A percentile compares a stretch with the other conserved stretches of the same genome.
Evolutionary conservation across 2,329 filamentous ascomycete species (phyloP).

Genomic region (Purpureocillium takamizusanense): DNA sequence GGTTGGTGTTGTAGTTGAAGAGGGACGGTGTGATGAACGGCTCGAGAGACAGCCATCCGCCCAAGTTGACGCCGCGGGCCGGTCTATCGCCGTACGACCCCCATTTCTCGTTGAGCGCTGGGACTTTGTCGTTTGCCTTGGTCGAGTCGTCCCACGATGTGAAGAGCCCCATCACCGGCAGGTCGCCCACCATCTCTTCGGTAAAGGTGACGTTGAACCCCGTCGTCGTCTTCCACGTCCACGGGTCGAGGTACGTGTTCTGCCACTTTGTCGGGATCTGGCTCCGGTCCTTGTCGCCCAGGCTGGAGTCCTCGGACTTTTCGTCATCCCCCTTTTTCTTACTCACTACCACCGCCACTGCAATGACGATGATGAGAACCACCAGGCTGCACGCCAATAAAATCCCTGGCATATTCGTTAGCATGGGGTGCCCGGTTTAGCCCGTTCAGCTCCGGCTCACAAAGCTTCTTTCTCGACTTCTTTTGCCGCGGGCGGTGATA

Average conservation of each 20-base stretch:
- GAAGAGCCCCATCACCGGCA: constrained; percentile 87
- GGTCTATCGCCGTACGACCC: constrained; percentile 67
- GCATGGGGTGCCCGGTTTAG: neutral
- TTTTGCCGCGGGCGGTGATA: constrained; percentile 32
- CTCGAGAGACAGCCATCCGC: constrained; percentile 89
- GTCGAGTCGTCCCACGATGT: constrained; percentile 78
- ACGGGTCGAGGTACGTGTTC: constrained; percentile 77
- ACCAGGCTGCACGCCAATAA: constrained; percentile 43
- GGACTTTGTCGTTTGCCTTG: constrained; percentile 69
- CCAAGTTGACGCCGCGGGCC: constrained; percentile 83
- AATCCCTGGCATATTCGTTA: constrained; percentile 36
- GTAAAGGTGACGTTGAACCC: constrained; percentile 97
- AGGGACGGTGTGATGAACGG: constrained; percentile 93
- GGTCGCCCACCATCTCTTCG: constrained; percentile 67
- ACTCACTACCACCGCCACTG: constrained; percentile 56
- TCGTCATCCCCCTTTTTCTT: constrained; percentile 41
- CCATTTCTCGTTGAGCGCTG: constrained; percentile 67
- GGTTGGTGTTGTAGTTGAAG: constrained; percentile 57
- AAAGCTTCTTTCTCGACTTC: constrained; percentile 51
- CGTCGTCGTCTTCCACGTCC: constrained; percentile 79
- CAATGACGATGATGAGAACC: constrained; percentile 57
- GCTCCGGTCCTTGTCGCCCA: constrained; percentile 43
- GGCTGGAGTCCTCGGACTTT: constrained; percentile 20
- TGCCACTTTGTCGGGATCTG: constrained; percentile 57
- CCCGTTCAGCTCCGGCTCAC: constrained; percentile 30